A percentile compares a stretch with the other conserved stretches of the same genome.
These are phyloP conservation scores for Hypoxylon rickii DNA, from an alignment of 495 filamentous ascomycete genomes.

Conservation along the genomic window DNA sequence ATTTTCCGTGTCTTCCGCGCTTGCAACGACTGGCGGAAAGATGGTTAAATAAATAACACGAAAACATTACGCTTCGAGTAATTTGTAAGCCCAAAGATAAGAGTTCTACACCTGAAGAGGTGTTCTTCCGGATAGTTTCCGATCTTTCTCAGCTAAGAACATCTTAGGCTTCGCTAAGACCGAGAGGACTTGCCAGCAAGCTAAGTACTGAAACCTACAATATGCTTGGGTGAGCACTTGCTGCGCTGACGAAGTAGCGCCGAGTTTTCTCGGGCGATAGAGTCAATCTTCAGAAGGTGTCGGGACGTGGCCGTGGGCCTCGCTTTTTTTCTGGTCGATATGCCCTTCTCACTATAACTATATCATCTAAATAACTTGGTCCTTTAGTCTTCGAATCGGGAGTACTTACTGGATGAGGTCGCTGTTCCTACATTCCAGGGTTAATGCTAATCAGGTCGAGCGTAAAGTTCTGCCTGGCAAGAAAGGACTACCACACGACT, in stretches of 20 bases:
- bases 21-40: no score
- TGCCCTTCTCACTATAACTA: no score
- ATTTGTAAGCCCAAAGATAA: no score
- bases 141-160: not conserved
- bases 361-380: no score
- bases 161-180: conserved; percentile 24
- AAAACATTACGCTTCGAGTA: not conserved
- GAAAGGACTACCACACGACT: no score
- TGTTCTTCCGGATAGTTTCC: not conserved
- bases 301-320: conserved; percentile 36
- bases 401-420: no score
- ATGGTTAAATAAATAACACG: not conserved
- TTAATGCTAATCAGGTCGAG: no score
- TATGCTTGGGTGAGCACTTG: conserved; percentile 40
- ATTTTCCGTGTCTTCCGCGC: no score
- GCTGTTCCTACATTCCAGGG: no score
- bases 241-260: conserved; percentile 45
- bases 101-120: no score
- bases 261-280: conserved; percentile 27
- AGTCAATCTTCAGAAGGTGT: conserved; percentile 48
- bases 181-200: conserved; percentile 13
- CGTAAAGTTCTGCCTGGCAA: no score
- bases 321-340: conserved; percentile 38
- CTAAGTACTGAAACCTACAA: conserved; percentile 5
- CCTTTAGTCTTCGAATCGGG: no score